phyloP scores from a whole-genome alignment of 2,329 filamentous ascomycete species.

The Fusarium sp. region DNA sequence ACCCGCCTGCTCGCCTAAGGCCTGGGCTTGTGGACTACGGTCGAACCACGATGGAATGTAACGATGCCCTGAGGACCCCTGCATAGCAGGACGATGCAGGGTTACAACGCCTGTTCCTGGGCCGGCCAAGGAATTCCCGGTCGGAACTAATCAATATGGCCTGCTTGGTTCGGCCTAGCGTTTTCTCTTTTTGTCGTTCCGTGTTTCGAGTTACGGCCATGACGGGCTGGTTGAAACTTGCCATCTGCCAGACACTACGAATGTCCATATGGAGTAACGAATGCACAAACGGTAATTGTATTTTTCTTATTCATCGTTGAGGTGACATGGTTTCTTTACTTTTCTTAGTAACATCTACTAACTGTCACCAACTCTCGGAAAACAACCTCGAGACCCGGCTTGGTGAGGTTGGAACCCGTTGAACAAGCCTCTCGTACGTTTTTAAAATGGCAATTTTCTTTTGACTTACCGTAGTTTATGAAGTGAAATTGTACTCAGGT shows the following conservation, averaged over 20 bases:
- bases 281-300: slow-evolving; percentile 14
- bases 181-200: slow-evolving; percentile 34
- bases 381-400: slow-evolving; percentile 1
- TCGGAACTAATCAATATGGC: slow-evolving; percentile 4
- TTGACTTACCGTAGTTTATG: neutral
- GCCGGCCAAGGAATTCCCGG: slow-evolving; percentile 2
- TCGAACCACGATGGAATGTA: slow-evolving; percentile 23
- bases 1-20: slow-evolving; percentile 13
- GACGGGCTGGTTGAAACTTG: slow-evolving; percentile 26
- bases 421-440: slow-evolving; percentile 29
- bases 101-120: slow-evolving; percentile 11
- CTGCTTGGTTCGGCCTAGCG: slow-evolving; percentile 13
- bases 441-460: neutral
- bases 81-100: slow-evolving; percentile 22
- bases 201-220: slow-evolving; percentile 48
- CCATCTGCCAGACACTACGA: slow-evolving; percentile 14
- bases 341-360: neutral
- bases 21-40: slow-evolving; percentile 8
- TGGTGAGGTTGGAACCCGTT: neutral
- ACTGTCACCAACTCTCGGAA: neutral
- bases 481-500: neutral
- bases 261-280: too few relatives aligned
- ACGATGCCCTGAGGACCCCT: slow-evolving; percentile 17
- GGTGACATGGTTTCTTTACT: slow-evolving; percentile 24
- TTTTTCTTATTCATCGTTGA: slow-evolving; percentile 26